Evolutionary conservation across 139 green algal genomes (phyloP).

Genomic region (Yamagishiella unicocca): DNA sequence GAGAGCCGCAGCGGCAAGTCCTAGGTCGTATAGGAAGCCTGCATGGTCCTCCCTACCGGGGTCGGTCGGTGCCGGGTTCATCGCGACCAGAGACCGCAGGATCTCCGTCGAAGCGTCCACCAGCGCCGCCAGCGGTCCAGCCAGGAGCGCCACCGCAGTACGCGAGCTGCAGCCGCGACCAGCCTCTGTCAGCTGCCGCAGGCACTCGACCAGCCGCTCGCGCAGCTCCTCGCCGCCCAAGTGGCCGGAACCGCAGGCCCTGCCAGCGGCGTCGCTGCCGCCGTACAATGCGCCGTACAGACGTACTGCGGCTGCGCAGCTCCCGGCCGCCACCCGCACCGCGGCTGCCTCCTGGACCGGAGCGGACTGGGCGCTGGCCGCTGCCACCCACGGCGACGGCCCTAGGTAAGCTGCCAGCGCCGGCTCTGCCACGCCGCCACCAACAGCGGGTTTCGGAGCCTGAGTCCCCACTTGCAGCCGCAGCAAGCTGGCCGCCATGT

Average conservation of each 20-base stretch:
- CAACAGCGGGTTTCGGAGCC: no score
- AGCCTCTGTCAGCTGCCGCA: not conserved
- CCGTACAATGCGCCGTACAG: constrained; percentile 13
- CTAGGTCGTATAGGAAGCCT: no score
- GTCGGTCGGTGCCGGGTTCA: no score
- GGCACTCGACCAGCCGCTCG: not conserved
- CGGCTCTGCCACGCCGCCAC: not conserved
- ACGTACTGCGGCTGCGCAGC: not conserved
- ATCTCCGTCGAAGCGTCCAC: no score
- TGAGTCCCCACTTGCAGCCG: not conserved
- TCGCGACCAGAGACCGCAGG: no score
- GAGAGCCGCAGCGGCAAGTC: no score
- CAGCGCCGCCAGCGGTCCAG: not conserved
- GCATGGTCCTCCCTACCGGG: no score
- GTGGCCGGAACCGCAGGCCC: no score
- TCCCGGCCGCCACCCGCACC: not conserved
- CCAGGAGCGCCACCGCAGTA: not conserved
- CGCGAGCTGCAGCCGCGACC: not conserved
- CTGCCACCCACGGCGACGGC: not conserved
- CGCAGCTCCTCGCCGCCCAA: no score
- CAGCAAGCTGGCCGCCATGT: not conserved
- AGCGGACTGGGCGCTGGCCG: not conserved
- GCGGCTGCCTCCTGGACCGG: not conserved
- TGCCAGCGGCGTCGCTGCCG: no score
- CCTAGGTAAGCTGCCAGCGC: not conserved